Conservation (phyloP, 2,329 filamentous ascomycete genomes). For the Fusarium succisae region DNA sequence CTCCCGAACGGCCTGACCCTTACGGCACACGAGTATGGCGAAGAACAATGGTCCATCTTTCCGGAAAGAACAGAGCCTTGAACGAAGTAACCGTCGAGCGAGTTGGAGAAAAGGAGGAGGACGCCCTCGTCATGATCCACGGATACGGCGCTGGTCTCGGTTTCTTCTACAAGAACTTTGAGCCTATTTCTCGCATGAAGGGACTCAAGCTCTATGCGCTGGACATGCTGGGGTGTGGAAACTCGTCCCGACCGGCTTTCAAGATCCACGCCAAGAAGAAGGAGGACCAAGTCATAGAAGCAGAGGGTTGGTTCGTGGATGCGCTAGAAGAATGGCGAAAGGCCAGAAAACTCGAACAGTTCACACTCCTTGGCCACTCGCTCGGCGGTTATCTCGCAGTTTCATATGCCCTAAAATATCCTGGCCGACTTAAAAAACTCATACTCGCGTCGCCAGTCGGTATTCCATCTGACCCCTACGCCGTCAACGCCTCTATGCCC, state of each 20-base stretch:
- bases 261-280: slow-evolving; percentile 84
- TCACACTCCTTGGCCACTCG: slow-evolving; percentile 92
- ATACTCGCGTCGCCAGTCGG: slow-evolving; percentile 95
- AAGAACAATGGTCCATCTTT: slow-evolving; percentile 83
- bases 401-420: slow-evolving; percentile 96
- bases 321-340: slow-evolving; percentile 95
- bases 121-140: slow-evolving; percentile 94
- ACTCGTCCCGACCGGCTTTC: slow-evolving; percentile 85
- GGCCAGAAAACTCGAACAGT: slow-evolving; percentile 87
- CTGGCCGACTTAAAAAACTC: slow-evolving; percentile 92
- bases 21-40: slow-evolving; percentile 88
- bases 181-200: slow-evolving; percentile 78
- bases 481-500: slow-evolving; percentile 81
- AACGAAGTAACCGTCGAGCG: slow-evolving; percentile 95
- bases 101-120: slow-evolving; percentile 78
- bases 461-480: slow-evolving; percentile 93
- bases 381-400: slow-evolving; percentile 95
- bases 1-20: slow-evolving; percentile 71
- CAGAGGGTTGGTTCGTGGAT: slow-evolving; percentile 96
- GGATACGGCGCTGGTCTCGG: slow-evolving; percentile 96
- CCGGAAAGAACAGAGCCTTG: slow-evolving; percentile 84
- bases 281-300: slow-evolving; percentile 83
- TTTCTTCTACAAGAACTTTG: slow-evolving; percentile 99
- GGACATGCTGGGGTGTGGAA: slow-evolving; percentile 96
- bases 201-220: slow-evolving; percentile 93